These are phyloP conservation scores for Pulicaria dysenterica DNA, from an alignment of 129 eudicot species.

Conservation along the genomic window DNA sequence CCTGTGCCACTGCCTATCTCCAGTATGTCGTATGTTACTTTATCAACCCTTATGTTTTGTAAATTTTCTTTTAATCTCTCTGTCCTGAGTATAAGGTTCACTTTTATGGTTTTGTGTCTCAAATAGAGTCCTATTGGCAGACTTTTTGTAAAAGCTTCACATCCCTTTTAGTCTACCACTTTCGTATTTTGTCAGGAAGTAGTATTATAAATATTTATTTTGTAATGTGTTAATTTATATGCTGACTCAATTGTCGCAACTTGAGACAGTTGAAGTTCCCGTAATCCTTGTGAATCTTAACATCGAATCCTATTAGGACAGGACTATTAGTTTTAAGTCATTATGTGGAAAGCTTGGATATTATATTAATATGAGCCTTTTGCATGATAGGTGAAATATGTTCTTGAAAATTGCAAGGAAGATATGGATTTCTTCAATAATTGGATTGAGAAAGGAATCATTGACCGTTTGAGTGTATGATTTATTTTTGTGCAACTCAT, in stretches of 20 bases:
- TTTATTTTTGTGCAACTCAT: conserved; percentile 24
- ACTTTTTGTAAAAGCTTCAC: neutral
- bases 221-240: neutral
- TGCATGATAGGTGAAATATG: conserved; percentile 66
- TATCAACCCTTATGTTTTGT: conserved; percentile 31
- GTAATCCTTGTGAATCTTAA: neutral
- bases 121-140: neutral
- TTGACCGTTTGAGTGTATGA: conserved; percentile 73
- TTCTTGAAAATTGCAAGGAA: conserved; percentile 96
- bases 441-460: conserved; percentile 92
- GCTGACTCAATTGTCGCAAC: neutral
- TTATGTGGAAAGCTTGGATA: neutral
- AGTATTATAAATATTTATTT: conserved; percentile 2
- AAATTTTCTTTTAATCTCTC: conserved; percentile 22
- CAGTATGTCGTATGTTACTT: conserved; percentile 98
- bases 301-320: neutral
- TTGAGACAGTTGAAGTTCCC: neutral
- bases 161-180: neutral
- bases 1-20: conserved; percentile 99
- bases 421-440: conserved; percentile 96
- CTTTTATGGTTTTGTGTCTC: neutral
- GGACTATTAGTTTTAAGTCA: neutral
- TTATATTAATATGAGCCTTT: conserved; percentile 15
- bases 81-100: conserved; percentile 4
- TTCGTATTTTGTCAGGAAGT: neutral